phyloP scores from a whole-genome alignment of 2,329 filamentous ascomycete species.

The Keithomyces neogunnii region DNA sequence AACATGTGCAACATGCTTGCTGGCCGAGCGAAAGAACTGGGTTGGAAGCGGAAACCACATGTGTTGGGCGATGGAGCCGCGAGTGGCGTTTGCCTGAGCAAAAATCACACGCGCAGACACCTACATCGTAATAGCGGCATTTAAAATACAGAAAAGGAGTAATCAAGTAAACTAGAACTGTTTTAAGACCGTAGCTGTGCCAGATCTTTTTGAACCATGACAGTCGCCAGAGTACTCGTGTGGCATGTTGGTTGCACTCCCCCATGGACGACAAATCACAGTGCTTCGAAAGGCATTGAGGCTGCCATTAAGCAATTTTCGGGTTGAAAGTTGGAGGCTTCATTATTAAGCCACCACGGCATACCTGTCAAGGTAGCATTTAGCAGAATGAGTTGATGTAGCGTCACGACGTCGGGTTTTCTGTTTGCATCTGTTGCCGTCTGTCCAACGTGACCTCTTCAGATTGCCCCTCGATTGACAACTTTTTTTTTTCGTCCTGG shows the following conservation, averaged over 20 bases:
- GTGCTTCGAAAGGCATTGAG: neutral
- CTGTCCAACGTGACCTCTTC: neutral
- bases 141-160: neutral
- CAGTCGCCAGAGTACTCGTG: too few species aligned
- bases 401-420: neutral
- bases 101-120: too few species aligned
- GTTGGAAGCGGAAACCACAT: neutral
- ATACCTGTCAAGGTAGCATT: neutral
- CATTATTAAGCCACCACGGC: neutral
- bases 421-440: neutral
- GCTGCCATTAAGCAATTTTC: neutral
- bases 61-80: too few species aligned
- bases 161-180: neutral
- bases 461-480: constrained; percentile 15
- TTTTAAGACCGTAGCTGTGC: neutral
- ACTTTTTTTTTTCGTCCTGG: constrained; percentile 1
- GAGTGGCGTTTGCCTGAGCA: neutral
- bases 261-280: too few species aligned
- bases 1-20: neutral
- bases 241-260: too few species aligned
- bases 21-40: neutral
- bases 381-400: neutral
- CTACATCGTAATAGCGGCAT: neutral
- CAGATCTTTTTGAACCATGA: neutral
- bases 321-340: neutral